Conservation (phyloP, 306 rosid species). For the Phaseolus lunatus region DNA sequence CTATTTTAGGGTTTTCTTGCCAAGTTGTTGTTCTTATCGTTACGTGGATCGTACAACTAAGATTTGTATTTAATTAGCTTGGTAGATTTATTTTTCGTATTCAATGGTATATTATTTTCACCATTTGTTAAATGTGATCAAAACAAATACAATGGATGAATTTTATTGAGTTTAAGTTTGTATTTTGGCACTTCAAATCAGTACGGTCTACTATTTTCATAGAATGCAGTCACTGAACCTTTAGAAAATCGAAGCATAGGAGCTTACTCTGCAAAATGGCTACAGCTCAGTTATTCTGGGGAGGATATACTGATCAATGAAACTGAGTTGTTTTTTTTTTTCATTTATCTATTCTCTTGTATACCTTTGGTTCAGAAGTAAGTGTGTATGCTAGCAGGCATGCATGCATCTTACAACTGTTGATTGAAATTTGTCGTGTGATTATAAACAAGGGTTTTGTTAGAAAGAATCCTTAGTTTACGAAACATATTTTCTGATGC, state of each 20-base stretch:
- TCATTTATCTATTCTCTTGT: conserved; percentile 7
- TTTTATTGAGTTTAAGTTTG: not conserved
- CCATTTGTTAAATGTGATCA: not conserved
- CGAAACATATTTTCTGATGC: conserved; percentile 9
- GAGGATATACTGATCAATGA: not conserved
- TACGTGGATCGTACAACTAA: conserved; percentile 27
- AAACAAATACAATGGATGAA: not conserved
- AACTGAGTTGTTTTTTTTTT: conserved; percentile 13
- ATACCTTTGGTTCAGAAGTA: conserved; percentile 9
- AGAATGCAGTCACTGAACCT: not conserved
- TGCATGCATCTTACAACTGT: conserved; percentile 10
- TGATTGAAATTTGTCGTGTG: conserved; percentile 30
- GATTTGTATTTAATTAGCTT: not conserved
- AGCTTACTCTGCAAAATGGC: conserved; percentile 12
- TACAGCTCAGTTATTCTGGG: not conserved
- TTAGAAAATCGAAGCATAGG: conserved; percentile 17
- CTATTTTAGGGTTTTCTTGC: not conserved
- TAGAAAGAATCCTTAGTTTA: conserved; percentile 1
- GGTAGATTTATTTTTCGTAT: conserved; percentile 2
- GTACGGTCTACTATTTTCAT: not conserved
- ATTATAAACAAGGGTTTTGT: conserved; percentile 7
- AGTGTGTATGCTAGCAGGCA: not conserved
- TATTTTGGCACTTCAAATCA: conserved; percentile 14
- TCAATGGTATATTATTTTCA: not conserved
- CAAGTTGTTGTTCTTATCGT: conserved; percentile 31